Evolutionary conservation across 345 rosid species (phyloP).

Genomic region (Microthlaspi erraticum): DNA sequence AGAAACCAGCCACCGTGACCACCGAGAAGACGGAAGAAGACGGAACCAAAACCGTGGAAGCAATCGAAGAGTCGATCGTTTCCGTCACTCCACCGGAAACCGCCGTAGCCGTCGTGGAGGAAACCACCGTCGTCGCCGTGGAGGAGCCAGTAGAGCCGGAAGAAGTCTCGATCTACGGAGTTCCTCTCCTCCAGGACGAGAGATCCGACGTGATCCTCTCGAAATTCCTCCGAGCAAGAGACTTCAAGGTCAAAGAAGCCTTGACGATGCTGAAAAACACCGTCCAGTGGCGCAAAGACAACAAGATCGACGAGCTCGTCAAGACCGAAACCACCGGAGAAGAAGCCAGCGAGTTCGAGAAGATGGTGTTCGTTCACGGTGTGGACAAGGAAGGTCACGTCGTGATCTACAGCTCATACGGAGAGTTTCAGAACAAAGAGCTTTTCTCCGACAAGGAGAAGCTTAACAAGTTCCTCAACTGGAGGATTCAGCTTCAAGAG

Average conservation of each 20-base stretch:
- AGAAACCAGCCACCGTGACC: slow-evolving; percentile 5
- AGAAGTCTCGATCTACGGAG: slow-evolving; percentile 79
- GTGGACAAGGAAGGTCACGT: slow-evolving; percentile 81
- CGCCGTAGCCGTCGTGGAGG: slow-evolving; percentile 37
- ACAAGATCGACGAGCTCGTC: slow-evolving; percentile 60
- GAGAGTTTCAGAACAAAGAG: slow-evolving; percentile 77
- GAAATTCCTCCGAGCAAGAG: slow-evolving; percentile 84
- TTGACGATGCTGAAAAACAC: slow-evolving; percentile 79
- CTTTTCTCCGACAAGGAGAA: slow-evolving; percentile 78
- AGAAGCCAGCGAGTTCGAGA: slow-evolving; percentile 58
- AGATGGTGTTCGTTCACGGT: slow-evolving; percentile 82
- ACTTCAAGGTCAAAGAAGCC: slow-evolving; percentile 84
- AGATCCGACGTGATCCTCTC: slow-evolving; percentile 81
- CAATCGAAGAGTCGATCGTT: slow-evolving; percentile 80
- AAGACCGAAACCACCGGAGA: slow-evolving; percentile 69
- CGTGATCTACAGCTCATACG: slow-evolving; percentile 81
- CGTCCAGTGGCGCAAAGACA: slow-evolving; percentile 73
- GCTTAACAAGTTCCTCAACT: slow-evolving; percentile 65
- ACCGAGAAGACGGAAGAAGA: slow-evolving; percentile 68
- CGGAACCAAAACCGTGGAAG: slow-evolving; percentile 84
- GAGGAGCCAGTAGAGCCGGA: slow-evolving; percentile 54
- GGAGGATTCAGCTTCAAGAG: slow-evolving; percentile 89
- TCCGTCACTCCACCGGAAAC: slow-evolving; percentile 50
- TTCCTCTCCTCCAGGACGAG: slow-evolving; percentile 74
- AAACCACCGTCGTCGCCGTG: slow-evolving; percentile 35